phyloP scores from a whole-genome alignment of 1,139 yeast genomes.

The Meyerozyma guilliermondii region DNA sequence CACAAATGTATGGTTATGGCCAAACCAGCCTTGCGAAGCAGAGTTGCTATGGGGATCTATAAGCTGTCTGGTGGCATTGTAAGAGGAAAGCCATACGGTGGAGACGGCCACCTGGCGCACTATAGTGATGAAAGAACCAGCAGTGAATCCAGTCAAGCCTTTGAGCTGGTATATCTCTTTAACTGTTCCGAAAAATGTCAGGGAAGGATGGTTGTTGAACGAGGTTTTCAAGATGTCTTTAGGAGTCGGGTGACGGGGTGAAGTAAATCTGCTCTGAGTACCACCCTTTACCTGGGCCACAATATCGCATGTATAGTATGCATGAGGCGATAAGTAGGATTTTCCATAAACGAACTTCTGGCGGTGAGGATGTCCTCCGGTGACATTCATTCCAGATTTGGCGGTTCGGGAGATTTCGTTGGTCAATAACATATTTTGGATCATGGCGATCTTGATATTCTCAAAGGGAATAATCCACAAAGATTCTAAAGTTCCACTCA shows the following conservation, averaged over 20 bases:
- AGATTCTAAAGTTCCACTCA: conserved; percentile 81
- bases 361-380: conserved; percentile 21
- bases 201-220: conserved; percentile 52
- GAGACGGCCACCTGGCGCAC: conserved; percentile 76
- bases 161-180: conserved; percentile 68
- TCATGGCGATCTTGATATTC: conserved; percentile 78
- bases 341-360: conserved; percentile 26
- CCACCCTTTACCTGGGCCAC: conserved; percentile 24
- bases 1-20: conserved; percentile 34
- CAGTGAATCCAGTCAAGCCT: conserved; percentile 73
- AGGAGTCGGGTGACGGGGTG: conserved; percentile 12
- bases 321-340: conserved; percentile 42
- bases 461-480: conserved; percentile 88
- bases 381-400: conserved; percentile 18
- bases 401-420: conserved; percentile 28
- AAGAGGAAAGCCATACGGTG: conserved; percentile 78
- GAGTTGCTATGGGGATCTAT: conserved; percentile 50
- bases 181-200: conserved; percentile 47
- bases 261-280: conserved; percentile 14
- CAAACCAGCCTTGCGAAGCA: conserved; percentile 42
- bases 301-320: conserved; percentile 35
- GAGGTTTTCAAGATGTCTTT: conserved; percentile 26
- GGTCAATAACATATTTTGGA: conserved; percentile 52
- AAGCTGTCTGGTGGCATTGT: conserved; percentile 69
- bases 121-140: conserved; percentile 78